These are phyloP conservation scores for Dictyostelium citrinum DNA, from an alignment of 78 protist species.

Conservation along the genomic window DNA sequence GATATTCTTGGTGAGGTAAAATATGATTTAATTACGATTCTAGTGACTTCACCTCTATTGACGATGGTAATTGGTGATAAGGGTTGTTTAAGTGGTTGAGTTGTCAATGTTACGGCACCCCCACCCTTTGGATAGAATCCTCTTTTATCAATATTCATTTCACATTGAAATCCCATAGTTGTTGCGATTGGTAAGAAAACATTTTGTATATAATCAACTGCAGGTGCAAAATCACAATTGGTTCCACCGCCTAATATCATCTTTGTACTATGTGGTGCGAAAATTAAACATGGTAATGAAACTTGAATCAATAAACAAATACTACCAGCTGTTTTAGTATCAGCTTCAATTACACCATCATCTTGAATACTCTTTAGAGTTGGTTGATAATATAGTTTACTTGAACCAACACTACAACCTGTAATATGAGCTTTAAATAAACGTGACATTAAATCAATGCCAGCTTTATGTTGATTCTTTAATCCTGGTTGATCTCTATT, in stretches of 20 bases:
- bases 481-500: conserved; percentile 78
- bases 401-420: conserved; percentile 6
- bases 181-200: conserved; percentile 71
- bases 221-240: conserved; percentile 72
- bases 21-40: neutral
- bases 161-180: conserved; percentile 30
- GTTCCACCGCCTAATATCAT: conserved; percentile 83
- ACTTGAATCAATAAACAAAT: conserved; percentile 70
- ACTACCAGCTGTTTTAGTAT: conserved; percentile 81
- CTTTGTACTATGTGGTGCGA: neutral
- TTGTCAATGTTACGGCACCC: conserved; percentile 13
- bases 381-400: conserved; percentile 35
- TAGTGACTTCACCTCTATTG: conserved; percentile 8
- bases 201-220: conserved; percentile 28
- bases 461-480: conserved; percentile 78
- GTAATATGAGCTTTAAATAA: conserved; percentile 41
- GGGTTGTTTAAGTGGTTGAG: conserved; percentile 19
- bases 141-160: conserved; percentile 23
- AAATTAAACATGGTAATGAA: conserved; percentile 68
- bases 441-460: conserved; percentile 73
- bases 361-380: neutral
- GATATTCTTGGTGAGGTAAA: neutral
- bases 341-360: conserved; percentile 48
- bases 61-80: conserved; percentile 13
- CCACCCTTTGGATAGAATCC: conserved; percentile 79